These are phyloP conservation scores for Dacryopinax spathularia DNA, from an alignment of 768 basidiomycete species.

Conservation along the genomic window DNA sequence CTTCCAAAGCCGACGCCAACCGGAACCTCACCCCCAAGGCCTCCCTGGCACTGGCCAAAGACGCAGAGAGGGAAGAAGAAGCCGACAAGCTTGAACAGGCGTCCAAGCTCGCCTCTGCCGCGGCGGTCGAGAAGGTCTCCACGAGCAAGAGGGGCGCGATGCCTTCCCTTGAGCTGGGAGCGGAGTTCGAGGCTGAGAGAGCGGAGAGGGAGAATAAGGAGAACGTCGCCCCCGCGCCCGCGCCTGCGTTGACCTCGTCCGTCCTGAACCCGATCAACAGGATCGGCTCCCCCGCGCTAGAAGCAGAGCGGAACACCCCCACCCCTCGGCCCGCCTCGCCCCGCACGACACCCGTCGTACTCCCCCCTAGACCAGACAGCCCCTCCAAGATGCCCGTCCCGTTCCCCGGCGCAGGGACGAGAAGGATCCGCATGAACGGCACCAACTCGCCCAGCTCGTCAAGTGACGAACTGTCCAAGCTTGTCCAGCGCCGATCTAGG, in stretches of 20 bases:
- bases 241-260: neutral
- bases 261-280: neutral
- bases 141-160: neutral
- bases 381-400: neutral
- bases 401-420: neutral
- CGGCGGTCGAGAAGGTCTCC: neutral
- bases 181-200: conserved; percentile 1
- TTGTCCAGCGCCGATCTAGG: neutral
- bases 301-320: neutral
- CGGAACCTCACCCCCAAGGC: neutral
- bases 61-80: neutral
- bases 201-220: neutral
- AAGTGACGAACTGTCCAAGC: neutral
- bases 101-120: neutral
- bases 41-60: neutral
- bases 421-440: neutral
- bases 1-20: neutral
- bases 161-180: neutral
- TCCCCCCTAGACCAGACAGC: neutral
- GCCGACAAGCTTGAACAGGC: neutral
- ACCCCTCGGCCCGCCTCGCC: neutral
- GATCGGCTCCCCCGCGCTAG: neutral
- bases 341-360: neutral
- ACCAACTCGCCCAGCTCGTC: neutral
- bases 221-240: neutral